Conservation (phyloP, 2,329 filamentous ascomycete genomes). For the Phialemoniopsis sp. region DNA sequence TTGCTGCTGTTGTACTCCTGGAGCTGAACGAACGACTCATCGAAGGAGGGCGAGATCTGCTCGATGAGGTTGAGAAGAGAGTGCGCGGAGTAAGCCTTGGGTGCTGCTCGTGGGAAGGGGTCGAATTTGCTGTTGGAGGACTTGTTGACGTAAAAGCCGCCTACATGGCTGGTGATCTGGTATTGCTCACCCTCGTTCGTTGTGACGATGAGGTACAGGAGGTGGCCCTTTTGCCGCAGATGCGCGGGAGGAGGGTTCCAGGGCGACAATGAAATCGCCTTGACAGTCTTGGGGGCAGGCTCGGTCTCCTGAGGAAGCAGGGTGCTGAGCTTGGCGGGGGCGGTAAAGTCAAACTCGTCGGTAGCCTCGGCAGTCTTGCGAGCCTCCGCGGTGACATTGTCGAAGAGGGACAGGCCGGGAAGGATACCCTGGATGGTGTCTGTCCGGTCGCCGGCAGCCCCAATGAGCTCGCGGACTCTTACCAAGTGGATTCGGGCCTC, state of each 20-base stretch:
- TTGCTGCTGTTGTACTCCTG: slow-evolving; percentile 81
- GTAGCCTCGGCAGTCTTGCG: slow-evolving; percentile 31
- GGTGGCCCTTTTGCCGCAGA: slow-evolving; percentile 84
- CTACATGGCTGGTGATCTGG: slow-evolving; percentile 89
- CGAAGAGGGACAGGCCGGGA: slow-evolving; percentile 82
- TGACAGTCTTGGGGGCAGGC: slow-evolving; percentile 82
- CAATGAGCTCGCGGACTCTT: slow-evolving; percentile 86
- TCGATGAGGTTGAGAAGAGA: slow-evolving; percentile 79
- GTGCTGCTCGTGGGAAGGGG: slow-evolving; percentile 72
- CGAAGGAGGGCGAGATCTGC: slow-evolving; percentile 79
- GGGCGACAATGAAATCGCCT: slow-evolving; percentile 79
- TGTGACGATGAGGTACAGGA: slow-evolving; percentile 83
- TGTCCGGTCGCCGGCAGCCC: slow-evolving; percentile 82
- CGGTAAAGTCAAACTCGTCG: slow-evolving; percentile 71
- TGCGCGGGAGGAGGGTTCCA: slow-evolving; percentile 97
- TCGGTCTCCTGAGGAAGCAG: slow-evolving; percentile 67
- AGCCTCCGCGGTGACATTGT: slow-evolving; percentile 58
- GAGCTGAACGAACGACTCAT: slow-evolving; percentile 68
- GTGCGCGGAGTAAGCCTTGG: slow-evolving; percentile 77
- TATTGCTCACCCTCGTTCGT: slow-evolving; percentile 94
- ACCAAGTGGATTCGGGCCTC: slow-evolving; percentile 94
- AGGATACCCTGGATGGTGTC: slow-evolving; percentile 83
- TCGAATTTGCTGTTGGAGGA: slow-evolving; percentile 95
- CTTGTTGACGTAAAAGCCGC: slow-evolving; percentile 96
- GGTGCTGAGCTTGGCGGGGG: slow-evolving; percentile 61